Conservation (phyloP, 164 flowering plant genomes). For the Paratinospora sagittata region DNA sequence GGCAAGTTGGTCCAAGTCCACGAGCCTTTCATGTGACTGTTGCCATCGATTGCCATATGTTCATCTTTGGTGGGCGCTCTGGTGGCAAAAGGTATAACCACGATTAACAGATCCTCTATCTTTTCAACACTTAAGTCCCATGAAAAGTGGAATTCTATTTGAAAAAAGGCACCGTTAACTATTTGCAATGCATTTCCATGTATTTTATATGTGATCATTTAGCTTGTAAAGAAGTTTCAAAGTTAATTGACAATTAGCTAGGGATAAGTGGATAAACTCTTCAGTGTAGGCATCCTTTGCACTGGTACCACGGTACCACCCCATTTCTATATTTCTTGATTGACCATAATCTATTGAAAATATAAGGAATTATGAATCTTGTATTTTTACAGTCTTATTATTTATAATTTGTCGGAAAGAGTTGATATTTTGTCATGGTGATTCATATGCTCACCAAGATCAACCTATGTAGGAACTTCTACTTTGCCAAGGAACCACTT, state of each 20-base stretch:
- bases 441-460: neutral
- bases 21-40: slow-evolving; percentile 93
- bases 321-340: neutral
- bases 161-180: no score
- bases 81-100: slow-evolving; percentile 62
- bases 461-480: neutral
- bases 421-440: neutral
- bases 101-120: neutral
- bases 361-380: neutral
- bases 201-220: no score
- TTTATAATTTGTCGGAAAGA: neutral
- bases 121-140: no score
- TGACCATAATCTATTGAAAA: neutral
- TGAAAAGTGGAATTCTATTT: no score
- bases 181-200: no score
- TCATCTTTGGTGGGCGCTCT: slow-evolving; percentile 91
- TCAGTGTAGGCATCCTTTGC: neutral
- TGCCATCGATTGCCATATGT: slow-evolving; percentile 89
- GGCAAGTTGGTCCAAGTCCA: slow-evolving; percentile 77
- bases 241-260: no score
- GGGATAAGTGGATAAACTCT: neutral
- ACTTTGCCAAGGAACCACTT: neutral
- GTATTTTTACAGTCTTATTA: no score
- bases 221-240: no score
- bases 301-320: neutral